phyloP scores from a whole-genome alignment of 495 filamentous ascomycete genomes.

The Rostrohypoxylon terebratum region DNA sequence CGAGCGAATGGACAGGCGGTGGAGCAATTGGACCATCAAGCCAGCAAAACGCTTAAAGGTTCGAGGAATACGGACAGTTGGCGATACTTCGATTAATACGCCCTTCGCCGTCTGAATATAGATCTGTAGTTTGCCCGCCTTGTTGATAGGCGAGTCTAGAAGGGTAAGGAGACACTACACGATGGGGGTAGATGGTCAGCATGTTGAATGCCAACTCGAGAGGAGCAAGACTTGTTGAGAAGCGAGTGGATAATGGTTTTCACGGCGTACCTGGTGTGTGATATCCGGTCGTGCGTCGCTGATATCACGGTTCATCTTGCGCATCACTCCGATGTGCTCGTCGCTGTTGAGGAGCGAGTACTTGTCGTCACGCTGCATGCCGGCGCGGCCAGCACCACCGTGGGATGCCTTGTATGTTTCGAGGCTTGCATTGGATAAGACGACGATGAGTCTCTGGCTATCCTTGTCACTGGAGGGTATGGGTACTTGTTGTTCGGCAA shows the following conservation, averaged over 20 bases:
- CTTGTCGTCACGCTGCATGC: constrained; percentile 84
- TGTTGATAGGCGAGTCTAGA: constrained; percentile 97
- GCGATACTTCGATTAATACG: constrained; percentile 96
- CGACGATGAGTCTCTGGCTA: constrained; percentile 90
- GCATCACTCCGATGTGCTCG: constrained; percentile 98
- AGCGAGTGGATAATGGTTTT: constrained; percentile 13
- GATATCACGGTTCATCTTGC: constrained; percentile 99
- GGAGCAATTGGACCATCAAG: constrained; percentile 98
- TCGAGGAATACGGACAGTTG: constrained; percentile 93
- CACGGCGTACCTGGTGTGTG: constrained; percentile 84
- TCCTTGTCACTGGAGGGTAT: constrained; percentile 89
- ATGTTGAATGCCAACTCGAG: constrained; percentile 57
- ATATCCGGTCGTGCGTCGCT: constrained; percentile 98
- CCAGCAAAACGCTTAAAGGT: constrained; percentile 99
- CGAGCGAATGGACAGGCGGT: constrained; percentile 94
- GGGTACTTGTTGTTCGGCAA: constrained; percentile 89
- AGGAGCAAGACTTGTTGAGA: constrained; percentile 31
- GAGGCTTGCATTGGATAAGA: constrained; percentile 95
- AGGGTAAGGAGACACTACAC: constrained; percentile 94
- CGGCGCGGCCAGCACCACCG: constrained; percentile 67
- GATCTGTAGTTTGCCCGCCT: constrained; percentile 95
- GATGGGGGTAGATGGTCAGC: constrained; percentile 47
- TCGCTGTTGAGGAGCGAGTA: constrained; percentile 97
- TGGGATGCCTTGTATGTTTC: constrained; percentile 94
- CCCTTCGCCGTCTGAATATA: constrained; percentile 98